Evolutionary conservation across 2,329 filamentous ascomycete genomes (phyloP), one percentile per base, ranked within the genome.

Genomic region (Ophiocordyceps robertsii): DNA sequence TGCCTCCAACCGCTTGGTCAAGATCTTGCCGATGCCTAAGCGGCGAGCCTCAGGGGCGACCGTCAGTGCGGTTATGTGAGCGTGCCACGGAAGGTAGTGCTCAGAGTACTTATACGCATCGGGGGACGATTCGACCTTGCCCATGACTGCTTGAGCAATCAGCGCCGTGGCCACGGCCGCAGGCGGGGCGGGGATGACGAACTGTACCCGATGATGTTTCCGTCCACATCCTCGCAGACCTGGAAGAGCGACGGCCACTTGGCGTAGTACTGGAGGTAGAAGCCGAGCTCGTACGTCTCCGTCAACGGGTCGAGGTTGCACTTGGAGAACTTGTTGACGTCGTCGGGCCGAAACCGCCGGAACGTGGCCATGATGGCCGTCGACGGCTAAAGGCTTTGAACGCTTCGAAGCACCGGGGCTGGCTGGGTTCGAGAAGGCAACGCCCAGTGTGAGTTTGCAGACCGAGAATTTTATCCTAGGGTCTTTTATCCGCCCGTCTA

Each of bases 81-180:
- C 90, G 66, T 98, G 92, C 86, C 88, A 96, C n/a, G 90, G 90
- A n/a, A 95, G 82, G 66, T 93, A 94, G 66, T 95, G 88, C 55
- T 82, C 73, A 40, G 86, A 92, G 55, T 79, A 79, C 46, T 77
- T 73, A 59, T 84, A 76, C 42, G 80, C 78, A 37, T 84, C 70
- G 14, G 84, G 82, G 43, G 87, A 93, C 49, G 87, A 81, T 68
- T 96, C 90, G 46, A 94, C 76, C 68, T 98, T 98, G 58, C 90
- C 92, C 77, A 98, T 94, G 59, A 98, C 89, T 95, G 50, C 85
- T 41, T 47, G 37, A 39, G 44, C 42, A 47, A 53, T 57, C 41
- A 59, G 60, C 46, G 49, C 49, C 43, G 29, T 39, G 7, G 10
- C 29, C n/a, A 29, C n/a, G 33, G 17, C 14, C 3, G 17, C 31